These are phyloP conservation scores for Beauveria scarabaeidicola DNA, from an alignment of 2,329 filamentous ascomycete species.

Conservation along the genomic window DNA sequence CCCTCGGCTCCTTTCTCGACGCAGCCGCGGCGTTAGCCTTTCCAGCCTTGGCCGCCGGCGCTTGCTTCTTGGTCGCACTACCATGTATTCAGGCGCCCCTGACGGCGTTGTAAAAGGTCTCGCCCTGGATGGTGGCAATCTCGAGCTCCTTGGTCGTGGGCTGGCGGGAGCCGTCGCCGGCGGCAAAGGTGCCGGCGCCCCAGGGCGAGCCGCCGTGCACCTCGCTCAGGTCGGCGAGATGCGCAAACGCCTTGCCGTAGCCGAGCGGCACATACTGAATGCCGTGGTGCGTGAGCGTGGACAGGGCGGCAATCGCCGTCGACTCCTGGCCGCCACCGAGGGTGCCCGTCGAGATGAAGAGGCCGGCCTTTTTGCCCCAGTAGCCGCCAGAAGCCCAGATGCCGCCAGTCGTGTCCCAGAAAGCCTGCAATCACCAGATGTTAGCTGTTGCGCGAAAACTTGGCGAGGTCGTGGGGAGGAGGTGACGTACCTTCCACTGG, in stretches of 20 bases:
- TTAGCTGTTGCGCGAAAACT: neutral
- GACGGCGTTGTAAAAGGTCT: slow-evolving; percentile 71
- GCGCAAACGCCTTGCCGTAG: slow-evolving; percentile 69
- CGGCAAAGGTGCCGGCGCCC: slow-evolving; percentile 88
- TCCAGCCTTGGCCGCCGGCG: slow-evolving; percentile 12
- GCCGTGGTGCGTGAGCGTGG: slow-evolving; percentile 84
- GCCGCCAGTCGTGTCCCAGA: slow-evolving; percentile 83
- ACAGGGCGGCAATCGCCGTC: slow-evolving; percentile 72
- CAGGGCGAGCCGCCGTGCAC: slow-evolving; percentile 81
- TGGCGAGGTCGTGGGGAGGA: no score
- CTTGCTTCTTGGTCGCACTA: slow-evolving; percentile 26
- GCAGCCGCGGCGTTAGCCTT: slow-evolving; percentile 15
- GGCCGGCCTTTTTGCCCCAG: slow-evolving; percentile 80
- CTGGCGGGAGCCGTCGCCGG: slow-evolving; percentile 72
- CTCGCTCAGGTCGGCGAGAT: slow-evolving; percentile 64
- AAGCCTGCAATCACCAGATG: slow-evolving; percentile 34
- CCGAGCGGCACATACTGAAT: slow-evolving; percentile 95
- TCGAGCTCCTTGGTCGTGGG: slow-evolving; percentile 67
- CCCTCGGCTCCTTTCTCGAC: slow-evolving; percentile 18
- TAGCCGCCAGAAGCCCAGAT: slow-evolving; percentile 73
- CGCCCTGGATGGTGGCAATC: slow-evolving; percentile 75
- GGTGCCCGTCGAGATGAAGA: slow-evolving; percentile 84
- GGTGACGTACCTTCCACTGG: slow-evolving; percentile 66
- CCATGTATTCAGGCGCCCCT: slow-evolving; percentile 66
- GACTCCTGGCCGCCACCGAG: slow-evolving; percentile 88